A percentile compares a stretch with the other conserved stretches of the same genome.
Evolutionary conservation across 805 yeast species (phyloP).

Genomic region (Torulaspora quercuum): DNA sequence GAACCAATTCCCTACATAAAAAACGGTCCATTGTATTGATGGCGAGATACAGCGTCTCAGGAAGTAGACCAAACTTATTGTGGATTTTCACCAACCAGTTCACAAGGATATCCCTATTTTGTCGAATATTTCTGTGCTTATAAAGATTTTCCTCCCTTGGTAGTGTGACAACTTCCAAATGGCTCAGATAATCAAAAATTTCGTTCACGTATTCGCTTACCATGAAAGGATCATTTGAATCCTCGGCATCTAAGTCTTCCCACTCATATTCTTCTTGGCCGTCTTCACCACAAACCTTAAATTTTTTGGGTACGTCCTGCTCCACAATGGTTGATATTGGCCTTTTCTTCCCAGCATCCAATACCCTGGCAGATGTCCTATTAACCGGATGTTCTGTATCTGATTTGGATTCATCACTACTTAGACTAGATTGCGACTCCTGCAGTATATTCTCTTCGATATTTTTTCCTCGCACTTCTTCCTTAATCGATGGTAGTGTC

Average conservation of each 20-base stretch:
- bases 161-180: constrained; percentile 65
- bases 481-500: constrained; percentile 20
- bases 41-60: constrained; percentile 82
- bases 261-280: constrained; percentile 43
- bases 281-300: constrained; percentile 33
- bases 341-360: constrained; percentile 33
- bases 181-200: constrained; percentile 75
- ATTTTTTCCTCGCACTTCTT: constrained; percentile 14
- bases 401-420: constrained; percentile 7
- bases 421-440: constrained; percentile 9
- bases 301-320: constrained; percentile 35
- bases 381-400: constrained; percentile 8
- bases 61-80: constrained; percentile 73
- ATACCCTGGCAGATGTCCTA: constrained; percentile 6
- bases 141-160: constrained; percentile 46
- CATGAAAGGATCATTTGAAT: constrained; percentile 80
- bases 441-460: constrained; percentile 8
- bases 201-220: constrained; percentile 89
- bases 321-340: constrained; percentile 37
- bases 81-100: constrained; percentile 94
- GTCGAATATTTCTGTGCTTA: constrained; percentile 43
- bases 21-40: constrained; percentile 86
- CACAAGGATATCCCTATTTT: constrained; percentile 70
- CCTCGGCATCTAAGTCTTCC: constrained; percentile 81
- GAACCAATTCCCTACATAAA: constrained; percentile 71